phyloP scores from a whole-genome alignment of 805 yeast species.

The Wickerhamomyces mucosus region DNA sequence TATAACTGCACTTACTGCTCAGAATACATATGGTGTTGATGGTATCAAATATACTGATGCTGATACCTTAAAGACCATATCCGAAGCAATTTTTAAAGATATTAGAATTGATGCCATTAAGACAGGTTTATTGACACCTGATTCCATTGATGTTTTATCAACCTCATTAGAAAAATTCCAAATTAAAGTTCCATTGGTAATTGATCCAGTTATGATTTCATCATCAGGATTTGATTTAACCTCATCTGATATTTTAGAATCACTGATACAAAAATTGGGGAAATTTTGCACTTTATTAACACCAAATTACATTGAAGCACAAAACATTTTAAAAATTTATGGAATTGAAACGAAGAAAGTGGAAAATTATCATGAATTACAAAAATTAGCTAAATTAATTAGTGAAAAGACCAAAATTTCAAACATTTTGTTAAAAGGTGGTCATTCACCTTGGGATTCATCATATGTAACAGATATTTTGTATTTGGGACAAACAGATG shows the following conservation, averaged over 20 bases:
- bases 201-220: slow-evolving; percentile 82
- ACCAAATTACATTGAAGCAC: slow-evolving; percentile 69
- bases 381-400: slow-evolving; percentile 29
- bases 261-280: slow-evolving; percentile 35
- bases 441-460: slow-evolving; percentile 48
- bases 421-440: slow-evolving; percentile 69
- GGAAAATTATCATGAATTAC: slow-evolving; percentile 30
- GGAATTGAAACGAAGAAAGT: slow-evolving; percentile 21
- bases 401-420: slow-evolving; percentile 31
- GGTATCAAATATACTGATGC: slow-evolving; percentile 33
- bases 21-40: slow-evolving; percentile 46
- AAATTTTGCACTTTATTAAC: slow-evolving; percentile 54
- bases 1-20: slow-evolving; percentile 73
- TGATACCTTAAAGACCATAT: slow-evolving; percentile 34
- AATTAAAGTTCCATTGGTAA: slow-evolving; percentile 33
- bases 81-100: slow-evolving; percentile 50
- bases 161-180: slow-evolving; percentile 30
- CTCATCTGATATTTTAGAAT: slow-evolving; percentile 34
- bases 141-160: slow-evolving; percentile 42
- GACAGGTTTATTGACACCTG: slow-evolving; percentile 65
- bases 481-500: slow-evolving; percentile 31
- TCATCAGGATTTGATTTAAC: slow-evolving; percentile 64
- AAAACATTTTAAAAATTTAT: slow-evolving; percentile 25
- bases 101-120: slow-evolving; percentile 58
- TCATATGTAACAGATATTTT: slow-evolving; percentile 41